phyloP scores from a whole-genome alignment of 441 rosid genomes.

The Pelargonium cotyledonis region DNA sequence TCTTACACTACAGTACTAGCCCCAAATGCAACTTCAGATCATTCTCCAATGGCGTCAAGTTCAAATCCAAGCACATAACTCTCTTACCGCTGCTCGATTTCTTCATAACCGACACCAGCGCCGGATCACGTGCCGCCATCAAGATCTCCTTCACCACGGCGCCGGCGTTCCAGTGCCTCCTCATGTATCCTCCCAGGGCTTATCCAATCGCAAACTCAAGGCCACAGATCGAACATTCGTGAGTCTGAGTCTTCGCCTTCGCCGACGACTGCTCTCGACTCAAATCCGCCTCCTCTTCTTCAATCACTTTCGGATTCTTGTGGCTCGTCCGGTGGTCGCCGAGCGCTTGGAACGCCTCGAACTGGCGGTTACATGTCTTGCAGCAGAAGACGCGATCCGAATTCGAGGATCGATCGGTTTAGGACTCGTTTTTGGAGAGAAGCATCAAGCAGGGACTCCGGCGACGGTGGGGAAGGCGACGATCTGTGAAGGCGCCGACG shows the following conservation, averaged over 20 bases:
- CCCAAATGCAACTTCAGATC: slow-evolving; percentile 55
- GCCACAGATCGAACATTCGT: slow-evolving; percentile 59
- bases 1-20: background rate
- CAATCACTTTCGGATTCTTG: slow-evolving; percentile 36
- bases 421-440: slow-evolving; percentile 34
- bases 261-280: slow-evolving; percentile 22
- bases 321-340: slow-evolving; percentile 72
- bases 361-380: slow-evolving; percentile 58
- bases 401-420: background rate
- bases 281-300: slow-evolving; percentile 20
- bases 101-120: slow-evolving; percentile 47
- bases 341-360: slow-evolving; percentile 60
- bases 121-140: slow-evolving; percentile 19
- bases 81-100: slow-evolving; percentile 43
- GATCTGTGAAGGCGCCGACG: too few relatives aligned
- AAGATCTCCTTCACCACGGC: slow-evolving; percentile 13
- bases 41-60: slow-evolving; percentile 44
- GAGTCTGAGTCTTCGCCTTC: slow-evolving; percentile 51
- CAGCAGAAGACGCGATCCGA: slow-evolving; percentile 46
- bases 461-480: too few relatives aligned
- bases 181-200: slow-evolving; percentile 76
- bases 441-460: slow-evolving; percentile 78
- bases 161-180: slow-evolving; percentile 25
- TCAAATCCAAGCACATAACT: slow-evolving; percentile 55
- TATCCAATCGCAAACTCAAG: slow-evolving; percentile 56